Evolutionary conservation across 495 filamentous ascomycete species (phyloP), one percentile per base, ranked within the genome.

Genomic region (Talaromyces wortmannii): DNA sequence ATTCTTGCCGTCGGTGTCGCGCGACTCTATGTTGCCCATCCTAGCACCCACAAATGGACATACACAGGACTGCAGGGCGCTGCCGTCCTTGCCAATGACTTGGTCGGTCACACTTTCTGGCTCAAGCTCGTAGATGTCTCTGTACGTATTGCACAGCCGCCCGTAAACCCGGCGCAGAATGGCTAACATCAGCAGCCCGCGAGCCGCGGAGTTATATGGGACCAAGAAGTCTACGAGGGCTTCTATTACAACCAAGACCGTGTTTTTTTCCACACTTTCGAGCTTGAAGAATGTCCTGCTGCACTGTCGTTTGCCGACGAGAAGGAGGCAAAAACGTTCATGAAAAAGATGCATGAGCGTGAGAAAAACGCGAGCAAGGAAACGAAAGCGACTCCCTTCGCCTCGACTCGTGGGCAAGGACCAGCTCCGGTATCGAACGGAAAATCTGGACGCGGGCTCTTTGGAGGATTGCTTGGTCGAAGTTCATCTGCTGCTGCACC

Each of bases 231-330:
- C 60, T 97, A 92, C 67, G 91, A 98, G 52, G 86, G 83, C 46
- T 97, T 96, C 75, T 79, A 78, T 40, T 98, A 97, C 72, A 94
- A 96, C 66, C 90, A 94, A 62, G 95, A 98, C 67, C 87, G 94
- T 48, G 90, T 87, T 32, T 98, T 97, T 69, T 97, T 98, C 72
- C 92, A 97, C 67, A 89, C 90, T 5, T 97, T 98, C 64, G 94
- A 97, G 71, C 82, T 95, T 46, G 91, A 97, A 66, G 83, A 91
- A 32, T 96, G 90, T 64, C 75, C 92, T 55, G 94, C 90, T 11
- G 94, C 87, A 2, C 74, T 98, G 50, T 95, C 90, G 3, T 98
- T 98, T 63, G 83, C 83, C 49, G 92, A 97, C 65, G 92, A 97
- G 74, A 97, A 96, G 71, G 95, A 98, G 66, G 94, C 95, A 31